These are phyloP conservation scores for Giardia duodenalis DNA, from an alignment of 208 protist species.

Conservation along the genomic window DNA sequence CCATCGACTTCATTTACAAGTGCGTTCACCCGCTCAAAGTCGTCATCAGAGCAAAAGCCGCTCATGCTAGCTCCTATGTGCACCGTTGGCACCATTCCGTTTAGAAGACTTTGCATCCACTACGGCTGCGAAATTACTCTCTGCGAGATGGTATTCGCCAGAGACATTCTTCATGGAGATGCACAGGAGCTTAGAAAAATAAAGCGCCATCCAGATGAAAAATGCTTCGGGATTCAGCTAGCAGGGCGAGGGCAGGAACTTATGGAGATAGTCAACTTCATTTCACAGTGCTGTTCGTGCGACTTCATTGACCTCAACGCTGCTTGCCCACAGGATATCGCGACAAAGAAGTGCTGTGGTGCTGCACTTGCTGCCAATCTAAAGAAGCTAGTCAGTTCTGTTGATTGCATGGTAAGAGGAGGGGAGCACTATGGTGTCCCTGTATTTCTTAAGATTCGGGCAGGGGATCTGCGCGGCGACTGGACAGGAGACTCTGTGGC, in stretches of 20 bases:
- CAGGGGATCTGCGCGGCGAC: background rate
- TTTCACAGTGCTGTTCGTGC: background rate
- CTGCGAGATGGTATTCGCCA: slow-evolving; percentile 41
- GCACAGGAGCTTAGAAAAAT: slow-evolving; percentile 29
- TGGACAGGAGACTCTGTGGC: background rate
- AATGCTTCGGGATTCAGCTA: slow-evolving; percentile 40
- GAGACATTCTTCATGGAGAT: slow-evolving; percentile 23
- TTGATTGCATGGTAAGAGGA: background rate
- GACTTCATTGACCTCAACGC: slow-evolving; percentile 28
- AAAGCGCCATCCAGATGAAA: slow-evolving; percentile 27
- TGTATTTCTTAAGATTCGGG: background rate
- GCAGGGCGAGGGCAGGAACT: background rate
- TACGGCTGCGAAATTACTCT: slow-evolving; percentile 39
- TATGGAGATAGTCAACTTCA: background rate
- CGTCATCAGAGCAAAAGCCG: background rate
- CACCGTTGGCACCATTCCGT: slow-evolving; percentile 45
- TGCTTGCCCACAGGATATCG: slow-evolving; percentile 1
- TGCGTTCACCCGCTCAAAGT: background rate
- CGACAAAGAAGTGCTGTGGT: background rate
- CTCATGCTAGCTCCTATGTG: slow-evolving; percentile 43
- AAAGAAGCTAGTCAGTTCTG: background rate
- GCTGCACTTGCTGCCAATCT: background rate
- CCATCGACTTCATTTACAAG: too few species aligned
- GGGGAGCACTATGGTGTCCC: background rate
- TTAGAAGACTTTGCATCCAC: slow-evolving; percentile 37